Conservation (phyloP, 2,329 filamentous ascomycete species). For the Venturia asperata region DNA sequence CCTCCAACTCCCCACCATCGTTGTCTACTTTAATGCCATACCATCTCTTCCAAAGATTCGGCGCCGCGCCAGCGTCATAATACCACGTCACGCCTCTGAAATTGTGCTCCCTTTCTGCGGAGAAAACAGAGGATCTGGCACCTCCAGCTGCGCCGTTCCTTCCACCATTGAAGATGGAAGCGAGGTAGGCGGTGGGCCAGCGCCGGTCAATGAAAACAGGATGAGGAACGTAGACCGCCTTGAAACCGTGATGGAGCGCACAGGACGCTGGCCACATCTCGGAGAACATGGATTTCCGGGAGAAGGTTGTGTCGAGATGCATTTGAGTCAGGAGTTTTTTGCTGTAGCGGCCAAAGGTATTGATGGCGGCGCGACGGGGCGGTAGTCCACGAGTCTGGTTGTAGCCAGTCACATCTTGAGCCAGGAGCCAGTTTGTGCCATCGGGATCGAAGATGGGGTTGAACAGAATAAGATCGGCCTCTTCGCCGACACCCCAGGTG, state of each 20-base stretch:
- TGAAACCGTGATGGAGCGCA: constrained; percentile 68
- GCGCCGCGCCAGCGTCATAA: constrained; percentile 46
- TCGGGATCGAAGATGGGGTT: constrained; percentile 70
- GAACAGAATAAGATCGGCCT: constrained; percentile 69
- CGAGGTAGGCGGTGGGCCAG: constrained; percentile 49
- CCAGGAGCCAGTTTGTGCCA: constrained; percentile 65
- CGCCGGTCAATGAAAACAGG: constrained; percentile 51
- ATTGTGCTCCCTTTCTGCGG: constrained; percentile 47
- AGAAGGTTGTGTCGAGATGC: constrained; percentile 65
- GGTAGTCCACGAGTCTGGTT: constrained; percentile 47
- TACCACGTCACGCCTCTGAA: constrained; percentile 49
- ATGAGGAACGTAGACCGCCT: constrained; percentile 61
- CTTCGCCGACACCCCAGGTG: constrained; percentile 61
- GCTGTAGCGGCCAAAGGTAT: constrained; percentile 63
- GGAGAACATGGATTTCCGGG: constrained; percentile 65
- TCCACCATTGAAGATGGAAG: constrained; percentile 50
- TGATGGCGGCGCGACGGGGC: constrained; percentile 63
- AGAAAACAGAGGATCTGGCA: constrained; percentile 43
- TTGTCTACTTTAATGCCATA: constrained; percentile 47
- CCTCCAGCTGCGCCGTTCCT: constrained; percentile 45
- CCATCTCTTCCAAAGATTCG: constrained; percentile 51
- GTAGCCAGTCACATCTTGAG: constrained; percentile 64
- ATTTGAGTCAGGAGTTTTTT: constrained; percentile 61
- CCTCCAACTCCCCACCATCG: constrained; percentile 39
- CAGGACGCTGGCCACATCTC: constrained; percentile 71